Base-by-base conservation (phyloP, 208 protist genomes). In the Leishmania guyanensis region DNA sequence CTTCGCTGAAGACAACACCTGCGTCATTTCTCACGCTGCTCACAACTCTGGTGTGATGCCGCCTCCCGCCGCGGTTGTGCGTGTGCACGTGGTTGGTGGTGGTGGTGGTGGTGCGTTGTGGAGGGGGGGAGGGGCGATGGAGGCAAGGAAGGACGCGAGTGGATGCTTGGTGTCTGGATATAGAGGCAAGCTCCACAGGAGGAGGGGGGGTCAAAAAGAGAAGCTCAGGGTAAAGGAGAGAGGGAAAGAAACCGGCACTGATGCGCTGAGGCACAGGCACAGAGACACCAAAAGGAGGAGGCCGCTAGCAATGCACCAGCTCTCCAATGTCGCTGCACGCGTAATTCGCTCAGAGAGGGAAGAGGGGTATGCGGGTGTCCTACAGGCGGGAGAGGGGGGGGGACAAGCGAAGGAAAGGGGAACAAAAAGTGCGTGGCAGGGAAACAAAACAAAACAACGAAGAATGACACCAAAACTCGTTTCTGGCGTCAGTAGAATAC, bases 1-100 rank as follows among this genome's bases (percentile, higher is more conserved):
- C 81, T 97, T 97, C 12, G 93, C 91, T 0, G 94, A 97, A 6
- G 93, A 96, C 20, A 97, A 56, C 1, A 46, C 84, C 85, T 39
- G 36, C 36, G 36, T 39, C 36, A 39, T 39, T 39, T 39, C 0
- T 39, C 36, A 39, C 36, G 0, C 0, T 39, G 36, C 1, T 39
- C 36, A 39, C 33, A 33, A 33, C 10, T 43, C 12, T n/a, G 8
- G 29, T 56, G 0, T 3, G 16, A 16, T 39, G 65, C 17, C 12
- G 36, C 4, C 8, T 53, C 20, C n/a, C 20, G 3, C 36, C 51
- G 68, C 17, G 29, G 3, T 3, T 29, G 69, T 74, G 69, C 14
- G 22, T 39, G 50, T 48, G 54, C 69, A 53, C 43, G 65, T 29
- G n/a, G 1, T 3, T 48, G 33, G 48, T 58, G 33, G 33, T 75